Base-by-base conservation (phyloP, 2,329 filamentous ascomycete genomes). In the Fusarium sacchari region DNA sequence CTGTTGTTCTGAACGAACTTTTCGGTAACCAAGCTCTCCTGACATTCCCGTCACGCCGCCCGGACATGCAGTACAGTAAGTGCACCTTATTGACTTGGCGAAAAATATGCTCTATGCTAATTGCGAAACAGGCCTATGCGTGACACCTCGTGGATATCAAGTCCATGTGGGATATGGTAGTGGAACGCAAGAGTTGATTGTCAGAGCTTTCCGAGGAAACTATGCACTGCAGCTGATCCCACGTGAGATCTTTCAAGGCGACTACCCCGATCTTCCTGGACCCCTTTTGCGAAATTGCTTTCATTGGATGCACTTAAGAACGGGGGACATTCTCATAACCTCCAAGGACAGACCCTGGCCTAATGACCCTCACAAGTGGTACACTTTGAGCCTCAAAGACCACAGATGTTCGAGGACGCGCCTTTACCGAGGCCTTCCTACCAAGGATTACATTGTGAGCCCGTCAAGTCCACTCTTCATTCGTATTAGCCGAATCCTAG, bases 1-100 rank as follows among this genome's bases (percentile, higher is more conserved):
- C 72, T 0, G 69, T 81, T 7, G 59, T 76, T 2, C 81, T 91
- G 28, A 79, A 81, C 9, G 82, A 85, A 12, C 81, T 93, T 0
- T 91, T 93, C 74, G 88, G 88, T 0, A 81, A 86, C 7, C 85
- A 88, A 30, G 82, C 82, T 20, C 83, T 91, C 0, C 81, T 85
- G 5, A 87, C 86, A 0, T 88, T 79, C 34, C 87, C 90, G 0
- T 91, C 90, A 0, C 60, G 74, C 0, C 72, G 87, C 0, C 79
- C 74, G 0, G 88, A 87, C 1, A 92, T 93, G 88, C 84, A 83
- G 2, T 87, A 90, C 47, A 34, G 47, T 34, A 52, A 26, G 47
- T 52, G 30, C 12, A 52, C n/a, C 47, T 24, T n/a, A 32, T 34
- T 17, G 30, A 34, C 17, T 52, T 24, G 5, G 9, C 17, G 14